Evolutionary conservation across 1,139 yeast species (phyloP).

Genomic region (Geotrichum cucujoidarum): DNA sequence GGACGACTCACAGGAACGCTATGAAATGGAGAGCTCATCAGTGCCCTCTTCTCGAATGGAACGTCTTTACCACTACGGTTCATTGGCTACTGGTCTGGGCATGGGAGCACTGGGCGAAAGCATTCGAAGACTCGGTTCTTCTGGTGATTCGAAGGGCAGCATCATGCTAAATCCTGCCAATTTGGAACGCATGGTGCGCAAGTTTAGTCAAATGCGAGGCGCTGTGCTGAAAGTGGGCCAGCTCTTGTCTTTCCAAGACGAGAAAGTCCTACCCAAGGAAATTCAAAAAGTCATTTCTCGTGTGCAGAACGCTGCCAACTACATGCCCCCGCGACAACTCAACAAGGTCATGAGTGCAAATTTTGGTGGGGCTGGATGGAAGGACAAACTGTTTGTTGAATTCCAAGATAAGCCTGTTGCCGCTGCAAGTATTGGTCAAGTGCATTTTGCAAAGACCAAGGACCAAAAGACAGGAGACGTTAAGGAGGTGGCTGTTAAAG

Average conservation of each 20-base stretch:
- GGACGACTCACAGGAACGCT: slow-evolving; percentile 27
- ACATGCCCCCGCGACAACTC: slow-evolving; percentile 91
- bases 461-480: slow-evolving; percentile 24
- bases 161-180: slow-evolving; percentile 73
- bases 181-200: slow-evolving; percentile 80
- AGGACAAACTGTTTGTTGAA: slow-evolving; percentile 54
- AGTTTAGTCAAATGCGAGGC: slow-evolving; percentile 92
- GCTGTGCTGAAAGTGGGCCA: slow-evolving; percentile 97
- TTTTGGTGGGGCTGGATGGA: slow-evolving; percentile 73
- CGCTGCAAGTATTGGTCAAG: slow-evolving; percentile 97
- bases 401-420: slow-evolving; percentile 92
- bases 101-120: slow-evolving; percentile 79
- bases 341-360: slow-evolving; percentile 72
- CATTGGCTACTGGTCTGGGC: slow-evolving; percentile 89
- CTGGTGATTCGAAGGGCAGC: slow-evolving; percentile 35
- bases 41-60: slow-evolving; percentile 86
- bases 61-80: slow-evolving; percentile 86
- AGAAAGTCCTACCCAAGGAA: slow-evolving; percentile 76
- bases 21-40: slow-evolving; percentile 54
- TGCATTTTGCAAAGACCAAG: slow-evolving; percentile 70
- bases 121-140: slow-evolving; percentile 55
- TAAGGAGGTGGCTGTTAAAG: slow-evolving; percentile 87
- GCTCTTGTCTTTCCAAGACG: slow-evolving; percentile 86
- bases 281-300: slow-evolving; percentile 73
- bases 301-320: slow-evolving; percentile 92